Conservation (phyloP, 2,329 filamentous ascomycete species). For the Pestalotiopsis sp. region DNA sequence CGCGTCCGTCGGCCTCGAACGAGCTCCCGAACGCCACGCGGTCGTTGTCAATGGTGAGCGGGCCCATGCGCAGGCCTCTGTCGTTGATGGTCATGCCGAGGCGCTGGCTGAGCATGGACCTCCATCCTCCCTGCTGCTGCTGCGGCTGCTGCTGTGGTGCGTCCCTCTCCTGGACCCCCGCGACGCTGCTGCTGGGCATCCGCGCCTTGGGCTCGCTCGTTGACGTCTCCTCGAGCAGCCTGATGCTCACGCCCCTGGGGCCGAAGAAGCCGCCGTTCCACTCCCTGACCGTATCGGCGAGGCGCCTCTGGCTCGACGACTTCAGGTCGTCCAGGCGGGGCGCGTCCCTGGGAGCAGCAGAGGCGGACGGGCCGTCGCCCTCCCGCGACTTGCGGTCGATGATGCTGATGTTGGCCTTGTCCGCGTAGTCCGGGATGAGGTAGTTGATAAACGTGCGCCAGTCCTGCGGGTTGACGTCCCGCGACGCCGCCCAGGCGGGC, state of each 20-base stretch:
- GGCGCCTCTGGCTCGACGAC: constrained; percentile 26
- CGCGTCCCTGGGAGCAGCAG: constrained; percentile 32
- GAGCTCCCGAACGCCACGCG: constrained; percentile 44
- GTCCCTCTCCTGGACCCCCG: background rate
- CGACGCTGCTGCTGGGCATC: constrained; percentile 30
- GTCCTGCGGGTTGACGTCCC: constrained; percentile 53
- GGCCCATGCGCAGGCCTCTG: constrained; percentile 36
- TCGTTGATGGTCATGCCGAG: constrained; percentile 19
- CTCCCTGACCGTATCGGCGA: constrained; percentile 47
- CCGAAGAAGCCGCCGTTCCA: constrained; percentile 62
- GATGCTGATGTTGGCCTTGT: constrained; percentile 46
- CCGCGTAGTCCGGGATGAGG: constrained; percentile 52
- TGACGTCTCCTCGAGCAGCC: constrained; percentile 23
- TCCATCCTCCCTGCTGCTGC: background rate
- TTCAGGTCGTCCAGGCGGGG: constrained; percentile 44
- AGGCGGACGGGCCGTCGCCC: constrained; percentile 25
- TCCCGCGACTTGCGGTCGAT: constrained; percentile 53
- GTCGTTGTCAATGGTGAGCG: constrained; percentile 45
- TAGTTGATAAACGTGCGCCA: constrained; percentile 64
- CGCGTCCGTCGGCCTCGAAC: constrained; percentile 46
- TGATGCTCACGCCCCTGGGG: constrained; percentile 50
- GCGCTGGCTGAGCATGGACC: constrained; percentile 13
- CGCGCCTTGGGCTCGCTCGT: constrained; percentile 2
- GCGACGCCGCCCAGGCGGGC: constrained; percentile 36
- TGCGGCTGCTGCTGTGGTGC: background rate